These are phyloP conservation scores for Fraxinus xanthoxyloides DNA, from an alignment of 305 asterid species.

Conservation along the genomic window DNA sequence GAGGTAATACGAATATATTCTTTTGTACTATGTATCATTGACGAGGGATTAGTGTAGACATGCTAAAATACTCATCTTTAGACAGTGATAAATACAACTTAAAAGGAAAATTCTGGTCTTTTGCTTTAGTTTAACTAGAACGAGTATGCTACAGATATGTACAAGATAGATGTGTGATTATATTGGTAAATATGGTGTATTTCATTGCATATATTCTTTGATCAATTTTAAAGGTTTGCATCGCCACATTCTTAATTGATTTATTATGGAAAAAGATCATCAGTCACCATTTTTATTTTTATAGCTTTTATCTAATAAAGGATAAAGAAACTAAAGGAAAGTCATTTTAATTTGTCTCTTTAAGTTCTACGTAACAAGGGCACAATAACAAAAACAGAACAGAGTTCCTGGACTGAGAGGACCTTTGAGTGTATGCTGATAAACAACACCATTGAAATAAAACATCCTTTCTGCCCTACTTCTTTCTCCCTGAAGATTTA, in stretches of 20 bases:
- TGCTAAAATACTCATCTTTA: conserved; percentile 8
- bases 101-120: not conserved
- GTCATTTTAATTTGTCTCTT: not conserved
- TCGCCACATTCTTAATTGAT: not conserved
- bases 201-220: conserved; percentile 21
- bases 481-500: conserved; percentile 9
- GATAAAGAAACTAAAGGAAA: not conserved
- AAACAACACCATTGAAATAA: not conserved
- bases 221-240: not conserved
- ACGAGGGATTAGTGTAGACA: conserved; percentile 3
- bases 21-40: conserved; percentile 2
- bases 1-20: not conserved
- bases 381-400: not conserved
- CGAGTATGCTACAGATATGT: conserved; percentile 15
- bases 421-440: not conserved
- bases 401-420: not conserved
- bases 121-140: not conserved
- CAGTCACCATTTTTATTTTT: not conserved
- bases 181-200: conserved; percentile 10
- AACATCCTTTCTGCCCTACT: conserved; percentile 12
- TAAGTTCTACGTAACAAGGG: not conserved
- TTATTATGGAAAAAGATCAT: not conserved
- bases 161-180: conserved; percentile 12
- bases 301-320: not conserved
- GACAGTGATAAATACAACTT: not conserved